phyloP scores from a whole-genome alignment of 2,329 filamentous ascomycete genomes.

The Aspergillus amoenus region DNA sequence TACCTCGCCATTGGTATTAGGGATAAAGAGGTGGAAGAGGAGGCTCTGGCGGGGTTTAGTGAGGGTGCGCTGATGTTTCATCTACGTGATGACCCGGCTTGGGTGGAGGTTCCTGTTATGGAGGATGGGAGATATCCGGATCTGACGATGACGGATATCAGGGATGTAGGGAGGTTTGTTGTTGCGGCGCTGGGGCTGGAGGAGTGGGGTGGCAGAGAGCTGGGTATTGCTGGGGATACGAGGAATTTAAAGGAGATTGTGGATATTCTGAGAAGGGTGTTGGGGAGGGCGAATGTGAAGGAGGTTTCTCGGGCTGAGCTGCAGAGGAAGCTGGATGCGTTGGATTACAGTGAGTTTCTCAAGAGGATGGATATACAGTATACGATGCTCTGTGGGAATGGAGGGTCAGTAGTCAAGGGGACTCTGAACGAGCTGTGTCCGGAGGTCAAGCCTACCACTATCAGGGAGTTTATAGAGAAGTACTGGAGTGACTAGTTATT shows the following conservation, averaged over 20 bases:
- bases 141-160: constrained; percentile 33
- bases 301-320: constrained; percentile 2
- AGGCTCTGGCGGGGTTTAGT: constrained; percentile 4
- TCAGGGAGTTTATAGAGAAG: constrained; percentile 6
- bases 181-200: constrained; percentile 31
- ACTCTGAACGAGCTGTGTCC: constrained; percentile 6
- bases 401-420: constrained; percentile 2
- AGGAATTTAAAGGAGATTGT: constrained; percentile 26
- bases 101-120: constrained; percentile 27
- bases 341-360: constrained; percentile 2
- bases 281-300: constrained; percentile 9
- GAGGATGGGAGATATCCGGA: constrained; percentile 23
- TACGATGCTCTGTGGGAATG: constrained; percentile 11
- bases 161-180: constrained; percentile 31
- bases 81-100: constrained; percentile 20
- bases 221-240: constrained; percentile 35
- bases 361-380: constrained; percentile 10
- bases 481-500: background rate
- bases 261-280: constrained; percentile 21
- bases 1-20: constrained; percentile 30
- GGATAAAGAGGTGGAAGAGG: background rate
- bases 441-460: background rate
- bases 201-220: constrained; percentile 26
- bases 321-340: background rate
- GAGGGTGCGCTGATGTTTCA: constrained; percentile 15